Evolutionary conservation across 352 stramenopile genomes (phyloP).

Genomic region (Pythium rishiriense): DNA sequence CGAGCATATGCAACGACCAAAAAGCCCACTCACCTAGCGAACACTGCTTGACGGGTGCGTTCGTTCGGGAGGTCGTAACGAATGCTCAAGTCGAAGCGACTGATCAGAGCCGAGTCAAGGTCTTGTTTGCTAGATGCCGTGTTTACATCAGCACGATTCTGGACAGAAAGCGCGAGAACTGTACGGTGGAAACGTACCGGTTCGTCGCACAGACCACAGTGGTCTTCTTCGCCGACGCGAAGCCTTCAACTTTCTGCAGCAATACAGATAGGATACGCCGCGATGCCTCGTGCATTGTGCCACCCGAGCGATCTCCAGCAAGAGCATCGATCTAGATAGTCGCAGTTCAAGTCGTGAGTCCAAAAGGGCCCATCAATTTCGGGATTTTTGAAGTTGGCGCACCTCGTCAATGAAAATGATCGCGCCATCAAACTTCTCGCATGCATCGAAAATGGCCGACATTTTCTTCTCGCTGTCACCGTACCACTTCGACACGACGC

Average conservation of each 20-base stretch:
- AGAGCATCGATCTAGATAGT: slow-evolving; percentile 83
- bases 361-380: no score
- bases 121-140: slow-evolving; percentile 94
- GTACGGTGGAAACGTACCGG: slow-evolving; percentile 34
- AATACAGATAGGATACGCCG: slow-evolving; percentile 90
- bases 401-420: slow-evolving; percentile 97
- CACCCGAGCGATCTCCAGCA: slow-evolving; percentile 83
- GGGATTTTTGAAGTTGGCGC: no score
- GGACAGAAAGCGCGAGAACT: background rate
- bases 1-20: background rate
- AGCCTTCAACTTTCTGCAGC: slow-evolving; percentile 92
- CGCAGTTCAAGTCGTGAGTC: background rate
- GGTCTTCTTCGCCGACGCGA: slow-evolving; percentile 91
- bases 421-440: slow-evolving; percentile 88
- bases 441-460: slow-evolving; percentile 93
- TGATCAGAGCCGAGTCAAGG: slow-evolving; percentile 91
- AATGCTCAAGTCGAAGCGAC: slow-evolving; percentile 93
- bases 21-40: slow-evolving; percentile 61
- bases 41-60: slow-evolving; percentile 82
- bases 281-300: slow-evolving; percentile 93
- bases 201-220: slow-evolving; percentile 93
- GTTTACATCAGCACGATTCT: background rate
- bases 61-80: slow-evolving; percentile 90
- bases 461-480: slow-evolving; percentile 95
- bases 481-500: slow-evolving; percentile 94